phyloP scores from a whole-genome alignment of 1,284 basidiomycete genomes.

The Ceratorhiza oryzae-sativae region DNA sequence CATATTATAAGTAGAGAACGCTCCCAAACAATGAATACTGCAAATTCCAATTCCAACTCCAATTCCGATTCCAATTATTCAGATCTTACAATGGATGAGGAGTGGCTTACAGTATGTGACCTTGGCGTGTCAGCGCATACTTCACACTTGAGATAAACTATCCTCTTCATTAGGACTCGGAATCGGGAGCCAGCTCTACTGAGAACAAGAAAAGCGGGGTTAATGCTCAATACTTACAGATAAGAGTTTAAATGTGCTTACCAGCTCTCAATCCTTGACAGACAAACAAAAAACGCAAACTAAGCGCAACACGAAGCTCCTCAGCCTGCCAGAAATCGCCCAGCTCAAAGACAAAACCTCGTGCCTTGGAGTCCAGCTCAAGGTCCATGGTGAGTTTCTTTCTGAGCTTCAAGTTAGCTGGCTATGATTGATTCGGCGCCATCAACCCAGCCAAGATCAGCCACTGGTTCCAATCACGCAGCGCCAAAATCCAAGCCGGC shows the following conservation, averaged over 20 bases:
- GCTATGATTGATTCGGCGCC: background rate
- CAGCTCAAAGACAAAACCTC: background rate
- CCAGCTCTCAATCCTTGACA: background rate
- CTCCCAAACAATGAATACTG: background rate
- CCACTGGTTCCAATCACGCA: background rate
- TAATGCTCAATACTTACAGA: background rate
- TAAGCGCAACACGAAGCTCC: background rate
- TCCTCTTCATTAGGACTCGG: background rate
- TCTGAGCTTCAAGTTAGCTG: background rate
- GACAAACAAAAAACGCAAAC: background rate
- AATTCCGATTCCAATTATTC: background rate
- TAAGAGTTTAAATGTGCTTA: background rate
- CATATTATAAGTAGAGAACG: background rate
- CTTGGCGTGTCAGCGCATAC: background rate
- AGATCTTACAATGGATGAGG: background rate
- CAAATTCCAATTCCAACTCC: background rate
- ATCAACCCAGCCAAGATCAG: constrained; percentile 8
- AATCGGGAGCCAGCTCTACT: too few relatives aligned
- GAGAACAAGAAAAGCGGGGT: too few relatives aligned
- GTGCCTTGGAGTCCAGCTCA: background rate
- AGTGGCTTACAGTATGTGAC: background rate
- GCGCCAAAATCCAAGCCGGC: background rate
- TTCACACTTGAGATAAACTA: background rate
- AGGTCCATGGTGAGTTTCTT: background rate
- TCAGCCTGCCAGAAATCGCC: background rate